Conservation (phyloP, 2,329 filamentous ascomycete species). For the Sporothrix pallida region DNA sequence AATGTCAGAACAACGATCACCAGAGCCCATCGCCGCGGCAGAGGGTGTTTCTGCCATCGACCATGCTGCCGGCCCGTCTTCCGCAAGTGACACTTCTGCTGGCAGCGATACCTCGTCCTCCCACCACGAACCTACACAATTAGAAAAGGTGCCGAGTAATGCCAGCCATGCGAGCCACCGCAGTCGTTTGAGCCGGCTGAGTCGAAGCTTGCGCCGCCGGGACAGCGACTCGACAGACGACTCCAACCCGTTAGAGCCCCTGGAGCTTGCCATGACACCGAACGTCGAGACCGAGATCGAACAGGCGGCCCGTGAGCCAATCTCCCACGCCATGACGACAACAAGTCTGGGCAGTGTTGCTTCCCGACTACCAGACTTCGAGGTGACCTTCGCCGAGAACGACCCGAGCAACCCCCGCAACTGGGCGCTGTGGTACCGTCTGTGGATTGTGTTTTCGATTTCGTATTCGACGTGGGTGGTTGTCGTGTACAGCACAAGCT, state of each 20-base stretch:
- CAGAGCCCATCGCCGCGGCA: background rate
- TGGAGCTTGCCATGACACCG: slow-evolving; percentile 38
- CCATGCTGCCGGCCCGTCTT: slow-evolving; percentile 17
- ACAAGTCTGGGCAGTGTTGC: slow-evolving; percentile 49
- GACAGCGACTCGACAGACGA: slow-evolving; percentile 34
- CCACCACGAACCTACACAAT: slow-evolving; percentile 16
- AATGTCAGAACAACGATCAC: slow-evolving; percentile 25
- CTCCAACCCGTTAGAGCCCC: slow-evolving; percentile 37
- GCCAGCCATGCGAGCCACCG: slow-evolving; percentile 24
- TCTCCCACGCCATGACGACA: slow-evolving; percentile 48
- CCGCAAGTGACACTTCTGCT: background rate
- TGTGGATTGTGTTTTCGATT: slow-evolving; percentile 50
- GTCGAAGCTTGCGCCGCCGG: slow-evolving; percentile 24
- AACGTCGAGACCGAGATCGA: slow-evolving; percentile 36
- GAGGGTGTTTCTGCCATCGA: slow-evolving; percentile 10
- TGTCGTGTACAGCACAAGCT: slow-evolving; percentile 75
- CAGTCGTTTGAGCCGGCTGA: slow-evolving; percentile 16
- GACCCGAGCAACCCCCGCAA: slow-evolving; percentile 69
- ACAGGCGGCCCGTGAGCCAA: slow-evolving; percentile 45
- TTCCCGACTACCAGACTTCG: slow-evolving; percentile 61
- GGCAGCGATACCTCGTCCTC: slow-evolving; percentile 25
- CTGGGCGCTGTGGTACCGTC: slow-evolving; percentile 62
- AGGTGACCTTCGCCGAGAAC: slow-evolving; percentile 69
- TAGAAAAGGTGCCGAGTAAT: slow-evolving; percentile 26
- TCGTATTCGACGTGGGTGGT: slow-evolving; percentile 52